phyloP scores from a whole-genome alignment of 345 rosid species.

The Boechera divaricarpa region DNA sequence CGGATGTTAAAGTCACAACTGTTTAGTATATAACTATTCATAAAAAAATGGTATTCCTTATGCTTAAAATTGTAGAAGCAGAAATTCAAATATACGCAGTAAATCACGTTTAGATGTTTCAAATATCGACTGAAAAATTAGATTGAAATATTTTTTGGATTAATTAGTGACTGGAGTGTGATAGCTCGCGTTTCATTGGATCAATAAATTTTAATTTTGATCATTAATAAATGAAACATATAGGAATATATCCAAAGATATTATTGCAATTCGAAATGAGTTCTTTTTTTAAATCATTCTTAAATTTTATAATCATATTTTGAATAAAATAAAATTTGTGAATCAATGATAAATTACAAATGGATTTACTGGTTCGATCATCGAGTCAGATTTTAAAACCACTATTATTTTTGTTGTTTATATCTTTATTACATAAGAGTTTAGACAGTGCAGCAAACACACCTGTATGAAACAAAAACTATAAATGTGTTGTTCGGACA shows the following conservation, averaged over 20 bases:
- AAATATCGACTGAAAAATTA: too few species aligned
- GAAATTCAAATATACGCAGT: too few species aligned
- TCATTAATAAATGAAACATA: too few species aligned
- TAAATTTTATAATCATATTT: not conserved
- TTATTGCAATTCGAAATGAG: not conserved
- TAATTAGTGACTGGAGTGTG: too few species aligned
- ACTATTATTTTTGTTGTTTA: not conserved
- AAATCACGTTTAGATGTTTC: too few species aligned
- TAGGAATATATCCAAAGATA: too few species aligned
- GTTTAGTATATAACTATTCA: too few species aligned
- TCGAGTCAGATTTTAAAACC: not conserved
- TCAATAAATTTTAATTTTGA: too few species aligned
- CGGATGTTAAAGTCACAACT: not conserved
- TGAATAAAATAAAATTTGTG: not conserved
- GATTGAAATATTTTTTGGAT: not conserved
- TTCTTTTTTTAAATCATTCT: not conserved
- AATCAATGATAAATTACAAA: not conserved
- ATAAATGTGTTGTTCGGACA: not conserved
- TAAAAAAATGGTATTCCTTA: too few species aligned
- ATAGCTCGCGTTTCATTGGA: too few species aligned
- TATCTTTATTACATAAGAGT: not conserved
- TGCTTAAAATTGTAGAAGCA: too few species aligned
- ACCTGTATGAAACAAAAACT: not conserved
- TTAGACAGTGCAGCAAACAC: constrained; percentile 15
- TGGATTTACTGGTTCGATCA: not conserved